Base-by-base conservation (phyloP, 78 protist genomes). In the Cavenderia fasciculata region DNA sequence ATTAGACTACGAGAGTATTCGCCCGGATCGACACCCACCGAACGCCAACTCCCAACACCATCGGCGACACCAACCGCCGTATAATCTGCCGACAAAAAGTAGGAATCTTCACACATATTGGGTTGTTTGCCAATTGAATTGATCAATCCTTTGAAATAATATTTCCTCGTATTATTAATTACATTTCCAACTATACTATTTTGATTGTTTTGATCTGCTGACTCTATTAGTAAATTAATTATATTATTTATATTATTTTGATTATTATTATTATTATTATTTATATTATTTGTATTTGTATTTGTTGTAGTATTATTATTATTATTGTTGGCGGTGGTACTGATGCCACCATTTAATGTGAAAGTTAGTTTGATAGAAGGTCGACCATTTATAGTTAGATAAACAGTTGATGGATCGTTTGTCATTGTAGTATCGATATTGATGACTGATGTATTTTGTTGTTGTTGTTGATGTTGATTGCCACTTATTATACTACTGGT, bases 31-130 rank as follows among this genome's bases (percentile, higher is more conserved):
- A 82, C 51, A 40, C 89, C 89, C 11, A 82, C 70, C 3, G 59
- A 43, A 16, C 89, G 18, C 89, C 89, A 82, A n/a, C 59, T 31
- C 33, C 89, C 89, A 12, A 82, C 89, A 68, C 89, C 89, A 82
- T 82, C 89, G 0, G 89, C 89, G 10, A 82, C 89, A n/a, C 89
- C 89, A 31, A 82, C 61, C 0, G 74, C 38, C 41, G 74, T 65
- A 41, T 31, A 62, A 57, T 82, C 89, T 65, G 65, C 47, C 52
- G 76, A 66, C 1, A 82, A 3, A 43, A 68, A 82, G 56, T 54
- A 59, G 25, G 76, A 66, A 56, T 82, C 89, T 27, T 82, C 89
- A 43, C 89, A 82, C 4, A 41, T 38, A 18, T 27, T 57, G 8
- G 74, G 77, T 40, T 23, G 44, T 68, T 82, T 82, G 8, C 89